phyloP scores from a whole-genome alignment of 805 yeast genomes.

The Ogataea angusta region DNA sequence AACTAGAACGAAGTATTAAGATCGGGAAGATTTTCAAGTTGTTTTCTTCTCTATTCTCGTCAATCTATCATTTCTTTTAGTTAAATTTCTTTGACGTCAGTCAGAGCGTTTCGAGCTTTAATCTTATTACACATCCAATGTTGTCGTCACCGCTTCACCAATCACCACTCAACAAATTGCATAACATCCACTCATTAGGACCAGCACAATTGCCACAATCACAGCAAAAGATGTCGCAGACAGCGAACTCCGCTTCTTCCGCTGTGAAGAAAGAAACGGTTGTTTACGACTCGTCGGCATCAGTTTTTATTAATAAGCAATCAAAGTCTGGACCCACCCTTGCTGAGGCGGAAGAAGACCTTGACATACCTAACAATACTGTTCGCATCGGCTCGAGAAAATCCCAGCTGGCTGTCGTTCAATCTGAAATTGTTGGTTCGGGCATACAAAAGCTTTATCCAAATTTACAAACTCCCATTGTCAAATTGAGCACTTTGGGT shows the following conservation, averaged over 20 bases:
- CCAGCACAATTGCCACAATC: constrained; percentile 7
- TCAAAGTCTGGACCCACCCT: constrained; percentile 8
- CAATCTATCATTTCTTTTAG: neutral
- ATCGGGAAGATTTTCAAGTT: neutral
- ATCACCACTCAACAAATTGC: constrained; percentile 15
- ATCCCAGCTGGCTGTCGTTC: constrained; percentile 82
- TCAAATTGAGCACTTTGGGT: constrained; percentile 83
- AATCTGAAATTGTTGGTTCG: constrained; percentile 70
- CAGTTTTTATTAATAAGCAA: neutral
- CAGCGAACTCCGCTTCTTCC: constrained; percentile 1
- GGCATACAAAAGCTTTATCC: constrained; percentile 58
- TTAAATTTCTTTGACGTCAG: neutral
- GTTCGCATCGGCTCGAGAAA: constrained; percentile 81
- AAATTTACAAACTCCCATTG: constrained; percentile 64
- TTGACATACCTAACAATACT: constrained; percentile 14
- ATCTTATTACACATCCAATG: constrained; percentile 10
- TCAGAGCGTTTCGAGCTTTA: neutral
- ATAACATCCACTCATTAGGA: constrained; percentile 18
- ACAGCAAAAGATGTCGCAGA: constrained; percentile 6
- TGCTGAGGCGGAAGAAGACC: constrained; percentile 17
- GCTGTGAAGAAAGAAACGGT: neutral
- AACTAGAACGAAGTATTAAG: constrained; percentile 2
- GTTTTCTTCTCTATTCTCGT: neutral
- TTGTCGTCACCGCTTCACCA: constrained; percentile 23
- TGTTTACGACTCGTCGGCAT: constrained; percentile 1